Evolutionary conservation across 2,329 filamentous ascomycete species (phyloP).

Genomic region (Pseudocercospora eumusae): DNA sequence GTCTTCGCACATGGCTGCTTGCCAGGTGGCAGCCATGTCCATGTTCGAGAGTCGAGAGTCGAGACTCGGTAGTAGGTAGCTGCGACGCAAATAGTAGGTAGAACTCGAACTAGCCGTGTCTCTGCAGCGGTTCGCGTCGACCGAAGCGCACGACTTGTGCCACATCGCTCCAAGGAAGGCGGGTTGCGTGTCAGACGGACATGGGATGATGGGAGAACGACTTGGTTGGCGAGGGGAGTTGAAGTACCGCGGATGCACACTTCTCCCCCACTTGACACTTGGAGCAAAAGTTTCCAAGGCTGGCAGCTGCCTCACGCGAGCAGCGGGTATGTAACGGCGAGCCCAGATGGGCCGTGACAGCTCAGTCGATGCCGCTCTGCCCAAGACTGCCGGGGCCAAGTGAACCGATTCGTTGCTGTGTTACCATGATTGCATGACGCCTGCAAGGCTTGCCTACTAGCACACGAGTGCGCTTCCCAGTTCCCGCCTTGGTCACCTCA

Average conservation of each 20-base stretch:
- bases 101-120: no score
- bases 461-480: not conserved
- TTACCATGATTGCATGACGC: constrained; percentile 6
- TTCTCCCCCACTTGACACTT: not conserved
- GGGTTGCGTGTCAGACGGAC: constrained; percentile 10
- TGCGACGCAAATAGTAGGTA: not conserved
- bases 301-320: constrained; percentile 14
- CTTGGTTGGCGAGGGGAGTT: constrained; percentile 10
- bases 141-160: constrained; percentile 14
- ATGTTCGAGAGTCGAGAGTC: no score
- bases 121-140: not conserved
- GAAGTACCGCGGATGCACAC: constrained; percentile 8
- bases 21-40: not conserved
- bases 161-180: constrained; percentile 19
- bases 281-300: constrained; percentile 11
- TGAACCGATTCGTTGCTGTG: not conserved
- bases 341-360: constrained; percentile 1
- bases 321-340: constrained; percentile 1
- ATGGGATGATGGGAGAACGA: not conserved
- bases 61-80: no score
- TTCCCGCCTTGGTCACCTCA: not conserved
- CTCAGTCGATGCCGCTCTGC: constrained; percentile 12
- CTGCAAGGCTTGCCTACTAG: constrained; percentile 6
- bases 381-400: constrained; percentile 6
- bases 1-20: constrained; percentile 2